Evolutionary conservation across 169 alveolate genomes (phyloP), one percentile per base, ranked within the genome.

Genomic region (Theileria orientalis): DNA sequence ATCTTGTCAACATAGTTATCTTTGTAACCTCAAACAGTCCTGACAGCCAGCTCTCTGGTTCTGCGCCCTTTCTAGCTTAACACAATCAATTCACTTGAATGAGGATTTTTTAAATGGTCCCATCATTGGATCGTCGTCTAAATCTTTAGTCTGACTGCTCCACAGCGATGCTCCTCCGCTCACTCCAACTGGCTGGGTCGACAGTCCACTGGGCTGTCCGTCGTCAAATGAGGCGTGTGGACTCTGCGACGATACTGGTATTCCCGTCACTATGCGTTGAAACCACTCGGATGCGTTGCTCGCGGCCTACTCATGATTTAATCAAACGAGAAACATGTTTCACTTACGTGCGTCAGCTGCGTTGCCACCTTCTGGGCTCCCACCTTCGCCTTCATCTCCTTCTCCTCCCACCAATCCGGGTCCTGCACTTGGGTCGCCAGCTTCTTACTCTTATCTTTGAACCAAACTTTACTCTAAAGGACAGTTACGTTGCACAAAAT

Each of bases 361-460:
- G 13, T 6, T n/a, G 83, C 83, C 41, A 79, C 69, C 73, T 70
- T 79, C 27, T 59, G 16, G 19, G 87, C 87, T 44, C 73, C 87
- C 8, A 54, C 61, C 35, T 73, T 79, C 13, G 83, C 84, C 25
- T 71, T 79, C 47, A 33, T 51, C 29, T 79, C 83, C 69, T 44
- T 73, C 29, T 25, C 68, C 52, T 79, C 84, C 87, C 87, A 79
- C 76, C 76, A 79, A n/a, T 69, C 87, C 13, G 87, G 83, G 54
- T 79, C 67, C 78, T 79, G 87, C 25, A 72, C 83, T 33, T 68
- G 70, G 11, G 69, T 42, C 29, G 83, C 83, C 60, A 79, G 27
- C n/a, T 66, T 67, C 59, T 79, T 79, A 19, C 84, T 47, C 70
- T 79, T 69, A 13, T 51, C 67, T 29, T 64, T 82, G 21, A 79